Percentiles rank a stretch among this genome's conserved stretches.
Evolutionary conservation across 148 eudicot species (phyloP).

Genomic region (Persicaria maculosa): DNA sequence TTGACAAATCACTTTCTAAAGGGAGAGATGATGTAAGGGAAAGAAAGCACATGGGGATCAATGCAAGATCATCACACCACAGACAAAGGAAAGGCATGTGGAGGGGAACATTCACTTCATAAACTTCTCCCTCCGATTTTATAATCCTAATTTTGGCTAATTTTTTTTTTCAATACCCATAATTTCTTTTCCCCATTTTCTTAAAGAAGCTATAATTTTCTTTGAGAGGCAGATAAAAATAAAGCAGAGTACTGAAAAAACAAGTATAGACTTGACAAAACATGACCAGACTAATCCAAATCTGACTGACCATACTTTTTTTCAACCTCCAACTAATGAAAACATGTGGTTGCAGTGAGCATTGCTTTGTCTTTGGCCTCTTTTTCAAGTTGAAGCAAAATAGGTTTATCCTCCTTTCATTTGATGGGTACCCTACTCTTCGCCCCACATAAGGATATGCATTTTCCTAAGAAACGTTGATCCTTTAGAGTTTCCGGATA

Average conservation of each 20-base stretch:
- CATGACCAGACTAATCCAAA: too few relatives aligned
- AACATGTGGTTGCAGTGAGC: constrained; percentile 2
- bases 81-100: constrained; percentile 3
- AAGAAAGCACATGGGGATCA: constrained; percentile 10
- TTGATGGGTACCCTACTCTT: not conserved
- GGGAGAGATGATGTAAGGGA: not conserved
- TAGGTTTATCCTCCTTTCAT: not conserved
- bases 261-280: too few relatives aligned
- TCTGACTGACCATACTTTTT: not conserved
- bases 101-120: constrained; percentile 3
- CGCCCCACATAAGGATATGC: too few relatives aligned
- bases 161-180: not conserved
- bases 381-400: not conserved
- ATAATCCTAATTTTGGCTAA: not conserved
- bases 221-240: not conserved
- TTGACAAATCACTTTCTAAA: constrained; percentile 2
- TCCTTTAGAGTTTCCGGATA: too few relatives aligned
- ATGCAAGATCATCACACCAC: constrained; percentile 5
- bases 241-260: not conserved
- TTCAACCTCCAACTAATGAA: not conserved
- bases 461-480: too few relatives aligned
- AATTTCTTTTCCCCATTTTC: not conserved
- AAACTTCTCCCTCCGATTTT: not conserved
- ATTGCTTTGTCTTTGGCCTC: not conserved
- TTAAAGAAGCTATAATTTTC: not conserved